phyloP scores from a whole-genome alignment of 306 rosid genomes.

The Cicer judaicum region DNA sequence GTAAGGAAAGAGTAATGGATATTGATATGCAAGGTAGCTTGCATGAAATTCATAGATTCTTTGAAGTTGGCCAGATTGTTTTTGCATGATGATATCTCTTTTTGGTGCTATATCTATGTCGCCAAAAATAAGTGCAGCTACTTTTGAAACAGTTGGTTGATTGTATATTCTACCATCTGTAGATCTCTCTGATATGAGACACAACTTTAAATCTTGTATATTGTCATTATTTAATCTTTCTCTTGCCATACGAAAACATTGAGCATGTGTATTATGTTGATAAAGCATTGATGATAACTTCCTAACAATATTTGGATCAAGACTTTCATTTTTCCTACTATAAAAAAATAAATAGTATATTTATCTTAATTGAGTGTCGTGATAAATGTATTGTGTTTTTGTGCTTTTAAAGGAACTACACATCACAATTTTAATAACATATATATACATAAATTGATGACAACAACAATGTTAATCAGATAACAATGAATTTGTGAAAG shows the following conservation, averaged over 20 bases:
- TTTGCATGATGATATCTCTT: conserved; percentile 6
- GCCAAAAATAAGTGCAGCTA: conserved; percentile 4
- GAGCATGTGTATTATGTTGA: not conserved
- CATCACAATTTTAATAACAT: too few relatives aligned
- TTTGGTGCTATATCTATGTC: conserved; percentile 5
- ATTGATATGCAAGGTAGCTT: conserved; percentile 5
- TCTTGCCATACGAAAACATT: conserved; percentile 7
- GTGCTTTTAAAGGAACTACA: too few relatives aligned
- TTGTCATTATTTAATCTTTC: not conserved
- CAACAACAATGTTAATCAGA: too few relatives aligned
- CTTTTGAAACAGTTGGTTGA: not conserved
- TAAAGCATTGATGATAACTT: conserved; percentile 14
- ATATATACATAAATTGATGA: too few relatives aligned
- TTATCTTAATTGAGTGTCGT: too few relatives aligned
- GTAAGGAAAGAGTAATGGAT: conserved; percentile 8
- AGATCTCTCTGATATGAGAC: not conserved
- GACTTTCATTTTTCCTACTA: not conserved
- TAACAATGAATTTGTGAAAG: too few relatives aligned
- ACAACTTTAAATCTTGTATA: not conserved
- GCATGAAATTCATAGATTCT: conserved; percentile 1
- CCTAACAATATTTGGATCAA: not conserved
- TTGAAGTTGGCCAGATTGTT: conserved; percentile 6
- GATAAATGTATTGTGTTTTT: too few relatives aligned
- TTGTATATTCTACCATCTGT: not conserved
- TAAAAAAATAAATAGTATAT: too few relatives aligned